These are phyloP conservation scores for Tillandsia leiboldiana DNA, from an alignment of 176 grass and related monocot species.

Conservation along the genomic window DNA sequence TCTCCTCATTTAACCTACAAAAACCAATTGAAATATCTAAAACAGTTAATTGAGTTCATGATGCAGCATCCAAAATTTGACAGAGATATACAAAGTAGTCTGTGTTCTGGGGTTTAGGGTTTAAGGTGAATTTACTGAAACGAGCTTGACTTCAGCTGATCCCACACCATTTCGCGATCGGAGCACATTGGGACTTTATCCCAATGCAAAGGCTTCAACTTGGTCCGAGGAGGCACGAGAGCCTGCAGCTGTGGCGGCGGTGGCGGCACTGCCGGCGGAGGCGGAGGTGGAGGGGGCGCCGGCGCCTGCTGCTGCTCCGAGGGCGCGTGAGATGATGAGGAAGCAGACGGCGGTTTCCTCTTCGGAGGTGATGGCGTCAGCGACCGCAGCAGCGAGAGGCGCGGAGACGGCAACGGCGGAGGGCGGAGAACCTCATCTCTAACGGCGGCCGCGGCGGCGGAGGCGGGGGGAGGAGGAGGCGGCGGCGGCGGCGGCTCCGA, in stretches of 20 bases:
- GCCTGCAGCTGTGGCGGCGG: constrained; percentile 6
- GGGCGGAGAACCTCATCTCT: neutral
- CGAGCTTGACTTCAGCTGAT: constrained; percentile 44
- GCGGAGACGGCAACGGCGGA: constrained; percentile 8
- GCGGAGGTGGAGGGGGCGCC: constrained; percentile 15
- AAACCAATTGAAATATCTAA: neutral
- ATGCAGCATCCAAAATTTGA: no score
- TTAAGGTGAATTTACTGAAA: constrained; percentile 22
- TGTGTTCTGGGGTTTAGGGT: neutral
- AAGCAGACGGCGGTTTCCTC: constrained; percentile 1
- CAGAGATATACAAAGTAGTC: no score
- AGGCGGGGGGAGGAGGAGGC: no score
- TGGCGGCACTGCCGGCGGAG: constrained; percentile 22
- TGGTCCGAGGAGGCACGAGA: neutral
- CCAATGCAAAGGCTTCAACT: constrained; percentile 52
- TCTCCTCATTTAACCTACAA: constrained; percentile 57
- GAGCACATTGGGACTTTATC: constrained; percentile 51
- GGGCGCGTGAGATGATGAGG: constrained; percentile 7
- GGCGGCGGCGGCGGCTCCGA: neutral
- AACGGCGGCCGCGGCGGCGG: no score
- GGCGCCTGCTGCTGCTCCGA: neutral
- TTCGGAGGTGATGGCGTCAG: constrained; percentile 24
- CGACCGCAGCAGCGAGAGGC: constrained; percentile 4
- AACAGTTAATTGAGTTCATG: neutral
- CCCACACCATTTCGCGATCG: constrained; percentile 45